Evolutionary conservation across 106 monocot species (phyloP).

Genomic region (Dactylorhiza incarnata): DNA sequence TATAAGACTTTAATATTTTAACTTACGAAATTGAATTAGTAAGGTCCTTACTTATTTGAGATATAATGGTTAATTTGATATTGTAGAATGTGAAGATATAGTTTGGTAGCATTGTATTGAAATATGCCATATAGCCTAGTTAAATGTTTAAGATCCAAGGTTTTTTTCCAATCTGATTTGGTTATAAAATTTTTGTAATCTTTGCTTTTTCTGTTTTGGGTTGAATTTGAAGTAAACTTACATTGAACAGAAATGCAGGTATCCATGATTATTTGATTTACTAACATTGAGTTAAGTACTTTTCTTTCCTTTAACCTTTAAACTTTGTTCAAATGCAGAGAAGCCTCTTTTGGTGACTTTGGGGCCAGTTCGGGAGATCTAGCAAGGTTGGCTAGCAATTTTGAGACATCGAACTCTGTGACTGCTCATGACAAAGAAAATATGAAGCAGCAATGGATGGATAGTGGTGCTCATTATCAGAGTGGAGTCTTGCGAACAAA

Average conservation of each 20-base stretch:
- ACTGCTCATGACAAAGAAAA: slow-evolving; percentile 23
- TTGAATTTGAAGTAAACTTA: not conserved
- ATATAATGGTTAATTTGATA: not conserved
- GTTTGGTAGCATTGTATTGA: not conserved
- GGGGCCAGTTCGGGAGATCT: slow-evolving; percentile 68
- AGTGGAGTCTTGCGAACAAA: slow-evolving; percentile 95
- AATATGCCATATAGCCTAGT: not conserved
- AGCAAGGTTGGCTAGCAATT: slow-evolving; percentile 40
- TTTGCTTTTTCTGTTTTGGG: not conserved
- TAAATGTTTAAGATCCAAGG: not conserved
- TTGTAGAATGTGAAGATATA: not conserved
- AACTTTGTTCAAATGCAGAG: slow-evolving; percentile 25
- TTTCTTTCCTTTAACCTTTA: not conserved
- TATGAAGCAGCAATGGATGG: slow-evolving; percentile 8
- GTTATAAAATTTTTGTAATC: not conserved
- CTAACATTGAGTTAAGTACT: not conserved
- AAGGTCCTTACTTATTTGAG: not conserved
- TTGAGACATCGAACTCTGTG: slow-evolving; percentile 18
- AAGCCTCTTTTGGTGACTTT: slow-evolving; percentile 44
- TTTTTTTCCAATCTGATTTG: not conserved
- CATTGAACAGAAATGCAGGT: not conserved
- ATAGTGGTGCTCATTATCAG: slow-evolving; percentile 47
- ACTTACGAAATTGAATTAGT: not conserved
- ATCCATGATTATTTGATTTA: not conserved
- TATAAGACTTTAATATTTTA: not conserved